Evolutionary conservation across 345 rosid genomes (phyloP).

Genomic region (Eucalyptus guilfoylei): DNA sequence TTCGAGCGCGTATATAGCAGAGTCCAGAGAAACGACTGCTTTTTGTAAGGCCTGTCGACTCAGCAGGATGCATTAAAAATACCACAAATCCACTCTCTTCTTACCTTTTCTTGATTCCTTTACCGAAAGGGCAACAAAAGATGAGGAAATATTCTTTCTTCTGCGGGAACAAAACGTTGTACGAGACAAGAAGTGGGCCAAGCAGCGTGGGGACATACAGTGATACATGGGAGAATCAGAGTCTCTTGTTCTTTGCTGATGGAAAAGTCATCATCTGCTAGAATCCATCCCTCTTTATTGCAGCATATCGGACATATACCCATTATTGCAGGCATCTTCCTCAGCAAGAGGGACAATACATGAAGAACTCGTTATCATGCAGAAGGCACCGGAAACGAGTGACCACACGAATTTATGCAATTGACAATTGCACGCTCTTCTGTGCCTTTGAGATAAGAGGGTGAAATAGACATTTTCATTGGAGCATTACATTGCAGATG

Average conservation of each 20-base stretch:
- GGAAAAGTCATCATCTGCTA: neutral
- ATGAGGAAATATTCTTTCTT: neutral
- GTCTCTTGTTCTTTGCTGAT: neutral
- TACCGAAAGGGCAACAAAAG: neutral
- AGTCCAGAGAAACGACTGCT: neutral
- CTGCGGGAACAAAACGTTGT: neutral
- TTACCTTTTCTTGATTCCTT: neutral
- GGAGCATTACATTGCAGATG: neutral
- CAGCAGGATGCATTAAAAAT: neutral
- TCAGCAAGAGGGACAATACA: neutral
- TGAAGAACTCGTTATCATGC: neutral
- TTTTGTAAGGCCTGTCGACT: neutral
- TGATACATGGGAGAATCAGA: neutral
- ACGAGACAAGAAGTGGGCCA: neutral
- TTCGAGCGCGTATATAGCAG: neutral
- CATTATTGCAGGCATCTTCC: neutral
- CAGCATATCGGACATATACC: neutral
- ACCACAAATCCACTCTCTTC: neutral
- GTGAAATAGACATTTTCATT: neutral
- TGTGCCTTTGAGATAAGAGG: neutral
- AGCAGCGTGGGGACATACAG: neutral
- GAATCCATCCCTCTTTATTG: neutral
- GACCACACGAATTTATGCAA: neutral
- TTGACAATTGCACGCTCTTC: neutral
- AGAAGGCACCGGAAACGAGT: neutral